These are phyloP conservation scores for Stereocaulon alpinum DNA, from an alignment of 495 filamentous ascomycete genomes.

Conservation along the genomic window DNA sequence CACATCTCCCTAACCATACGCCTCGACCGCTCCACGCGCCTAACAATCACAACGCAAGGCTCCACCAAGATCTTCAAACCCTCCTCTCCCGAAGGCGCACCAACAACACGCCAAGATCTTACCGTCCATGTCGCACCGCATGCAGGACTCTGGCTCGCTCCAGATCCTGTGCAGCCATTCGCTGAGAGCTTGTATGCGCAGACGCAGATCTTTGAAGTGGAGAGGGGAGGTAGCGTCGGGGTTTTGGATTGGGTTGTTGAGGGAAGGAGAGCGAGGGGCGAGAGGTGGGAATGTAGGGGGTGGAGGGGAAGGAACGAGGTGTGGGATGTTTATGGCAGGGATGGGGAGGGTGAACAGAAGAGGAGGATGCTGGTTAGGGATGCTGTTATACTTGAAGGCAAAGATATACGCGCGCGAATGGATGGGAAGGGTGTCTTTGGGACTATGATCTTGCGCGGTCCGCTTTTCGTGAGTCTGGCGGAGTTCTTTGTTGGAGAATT, in stretches of 20 bases:
- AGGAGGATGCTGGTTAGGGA: slow-evolving; percentile 68
- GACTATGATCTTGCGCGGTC: slow-evolving; percentile 73
- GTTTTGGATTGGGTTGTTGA: slow-evolving; percentile 88
- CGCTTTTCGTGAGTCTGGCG: slow-evolving; percentile 52
- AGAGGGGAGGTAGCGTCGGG: slow-evolving; percentile 52
- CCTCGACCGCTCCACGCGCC: slow-evolving; percentile 51
- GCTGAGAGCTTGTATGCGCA: slow-evolving; percentile 71
- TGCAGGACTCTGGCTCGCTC: slow-evolving; percentile 77
- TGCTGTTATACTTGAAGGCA: slow-evolving; percentile 57
- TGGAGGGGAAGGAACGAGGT: slow-evolving; percentile 85
- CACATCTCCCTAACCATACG: slow-evolving; percentile 60
- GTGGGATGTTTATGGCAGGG: slow-evolving; percentile 38
- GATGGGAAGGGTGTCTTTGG: slow-evolving; percentile 60
- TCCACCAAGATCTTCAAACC: slow-evolving; percentile 94
- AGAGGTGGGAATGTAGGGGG: slow-evolving; percentile 69
- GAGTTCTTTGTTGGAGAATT: slow-evolving; percentile 70
- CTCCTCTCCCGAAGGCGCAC: slow-evolving; percentile 24
- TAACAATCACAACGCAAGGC: slow-evolving; percentile 85
- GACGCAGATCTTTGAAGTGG: slow-evolving; percentile 62
- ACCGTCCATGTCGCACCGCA: slow-evolving; percentile 48
- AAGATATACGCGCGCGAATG: slow-evolving; percentile 47
- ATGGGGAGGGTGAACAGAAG: slow-evolving; percentile 9
- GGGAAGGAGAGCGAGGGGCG: slow-evolving; percentile 71
- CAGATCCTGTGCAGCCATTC: slow-evolving; percentile 84
- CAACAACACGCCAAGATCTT: slow-evolving; percentile 45